Percentiles rank a stretch among this genome's conserved stretches.
Conservation (phyloP, 129 eudicot genomes). For the Centaurea solstitialis region DNA sequence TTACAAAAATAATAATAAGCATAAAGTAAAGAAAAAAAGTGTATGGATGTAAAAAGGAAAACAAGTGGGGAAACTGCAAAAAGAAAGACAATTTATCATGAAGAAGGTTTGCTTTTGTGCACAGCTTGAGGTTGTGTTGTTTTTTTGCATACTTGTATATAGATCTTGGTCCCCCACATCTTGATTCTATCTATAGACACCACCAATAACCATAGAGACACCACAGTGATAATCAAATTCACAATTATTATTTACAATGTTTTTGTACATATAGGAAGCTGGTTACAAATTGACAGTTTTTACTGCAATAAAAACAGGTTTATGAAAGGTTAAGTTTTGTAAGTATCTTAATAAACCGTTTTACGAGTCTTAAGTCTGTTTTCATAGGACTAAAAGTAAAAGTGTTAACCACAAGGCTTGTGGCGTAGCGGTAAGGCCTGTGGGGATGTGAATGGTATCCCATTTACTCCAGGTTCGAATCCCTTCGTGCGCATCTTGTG, state of each 20-base stretch:
- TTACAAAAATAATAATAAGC: background rate
- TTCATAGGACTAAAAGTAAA: no score
- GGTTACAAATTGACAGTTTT: no score
- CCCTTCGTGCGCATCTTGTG: no score
- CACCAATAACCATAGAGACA: background rate
- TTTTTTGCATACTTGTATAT: constrained; percentile 39
- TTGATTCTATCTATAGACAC: constrained; percentile 42
- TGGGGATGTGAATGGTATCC: no score
- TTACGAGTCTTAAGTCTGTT: no score
- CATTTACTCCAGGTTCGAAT: no score
- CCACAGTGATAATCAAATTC: background rate
- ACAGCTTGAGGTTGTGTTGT: constrained; percentile 49
- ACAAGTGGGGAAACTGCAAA: background rate
- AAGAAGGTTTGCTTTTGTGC: constrained; percentile 43
- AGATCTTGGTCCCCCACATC: constrained; percentile 50
- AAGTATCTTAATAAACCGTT: no score
- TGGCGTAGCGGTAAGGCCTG: no score
- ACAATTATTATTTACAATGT: background rate
- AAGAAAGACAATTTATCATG: constrained; percentile 15
- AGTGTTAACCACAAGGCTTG: no score
- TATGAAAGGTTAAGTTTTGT: no score
- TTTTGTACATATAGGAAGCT: background rate
- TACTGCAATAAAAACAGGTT: no score
- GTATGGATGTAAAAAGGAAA: background rate
- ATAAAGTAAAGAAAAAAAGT: background rate